phyloP scores from a whole-genome alignment of 2,329 filamentous ascomycete genomes.

The Aschersonia sp. region DNA sequence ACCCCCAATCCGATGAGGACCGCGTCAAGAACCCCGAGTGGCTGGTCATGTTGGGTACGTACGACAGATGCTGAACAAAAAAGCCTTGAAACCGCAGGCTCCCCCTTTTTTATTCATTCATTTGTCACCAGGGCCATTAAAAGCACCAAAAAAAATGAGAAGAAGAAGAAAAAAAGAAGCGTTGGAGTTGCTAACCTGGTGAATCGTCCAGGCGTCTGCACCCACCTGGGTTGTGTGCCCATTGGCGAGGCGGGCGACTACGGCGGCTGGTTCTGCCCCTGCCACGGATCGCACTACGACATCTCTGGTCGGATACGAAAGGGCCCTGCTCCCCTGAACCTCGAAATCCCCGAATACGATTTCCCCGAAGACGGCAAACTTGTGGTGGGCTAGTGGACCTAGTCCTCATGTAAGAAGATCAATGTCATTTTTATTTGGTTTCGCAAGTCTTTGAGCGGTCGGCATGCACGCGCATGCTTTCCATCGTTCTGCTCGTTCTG shows the following conservation, averaged over 20 bases:
- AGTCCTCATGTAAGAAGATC: neutral
- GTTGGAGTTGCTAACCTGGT: neutral
- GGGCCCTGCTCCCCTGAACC: slow-evolving; percentile 92
- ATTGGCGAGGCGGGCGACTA: slow-evolving; percentile 97
- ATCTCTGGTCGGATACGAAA: slow-evolving; percentile 97
- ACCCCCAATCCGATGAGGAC: slow-evolving; percentile 80
- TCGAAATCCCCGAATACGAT: slow-evolving; percentile 85
- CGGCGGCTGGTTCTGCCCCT: slow-evolving; percentile 99
- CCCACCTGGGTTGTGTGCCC: slow-evolving; percentile 95
- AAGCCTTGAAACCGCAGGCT: too few relatives aligned
- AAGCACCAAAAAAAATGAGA: too few relatives aligned
- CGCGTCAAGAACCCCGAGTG: slow-evolving; percentile 98
- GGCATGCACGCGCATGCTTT: too few relatives aligned
- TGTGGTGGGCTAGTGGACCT: slow-evolving; percentile 63
- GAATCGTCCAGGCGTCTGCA: slow-evolving; percentile 66
- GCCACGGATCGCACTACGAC: slow-evolving; percentile 99
- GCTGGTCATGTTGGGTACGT: slow-evolving; percentile 90
- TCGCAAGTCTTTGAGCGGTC: neutral
- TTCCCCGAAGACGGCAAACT: slow-evolving; percentile 84
- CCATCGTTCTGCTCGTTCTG: too few relatives aligned
- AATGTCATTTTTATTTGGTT: too few relatives aligned
- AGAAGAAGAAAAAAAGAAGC: too few relatives aligned
- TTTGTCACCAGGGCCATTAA: too few relatives aligned
- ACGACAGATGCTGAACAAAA: too few relatives aligned
- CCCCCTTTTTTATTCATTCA: neutral